Percentiles rank a stretch among this genome's conserved stretches.
Conservation (phyloP, 1,139 yeast genomes). For the Debaryomyces fabryi region DNA sequence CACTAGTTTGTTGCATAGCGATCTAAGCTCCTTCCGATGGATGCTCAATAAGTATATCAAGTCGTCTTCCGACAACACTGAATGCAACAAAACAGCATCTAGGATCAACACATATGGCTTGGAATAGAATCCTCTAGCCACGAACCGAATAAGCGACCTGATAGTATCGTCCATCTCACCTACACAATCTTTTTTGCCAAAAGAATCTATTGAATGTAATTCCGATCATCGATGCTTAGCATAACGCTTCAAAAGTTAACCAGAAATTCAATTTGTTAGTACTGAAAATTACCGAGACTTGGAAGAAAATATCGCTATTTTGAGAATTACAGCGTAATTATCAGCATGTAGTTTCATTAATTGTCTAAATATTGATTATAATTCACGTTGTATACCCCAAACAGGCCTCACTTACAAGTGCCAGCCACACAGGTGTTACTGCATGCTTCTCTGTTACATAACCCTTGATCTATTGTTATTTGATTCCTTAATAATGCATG, state of each 20-base stretch:
- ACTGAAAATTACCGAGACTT: neutral
- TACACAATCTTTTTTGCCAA: neutral
- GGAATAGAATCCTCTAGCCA: conserved; percentile 85
- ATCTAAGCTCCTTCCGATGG: conserved; percentile 83
- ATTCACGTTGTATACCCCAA: neutral
- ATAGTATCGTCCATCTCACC: conserved; percentile 45
- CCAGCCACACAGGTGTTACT: neutral
- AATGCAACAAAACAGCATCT: conserved; percentile 89
- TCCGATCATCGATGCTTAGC: neutral
- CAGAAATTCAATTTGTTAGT: neutral
- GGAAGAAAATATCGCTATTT: neutral
- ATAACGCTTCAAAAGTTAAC: neutral
- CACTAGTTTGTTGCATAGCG: conserved; percentile 75
- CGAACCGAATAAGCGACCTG: conserved; percentile 53
- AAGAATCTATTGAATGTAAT: neutral
- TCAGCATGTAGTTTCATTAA: neutral
- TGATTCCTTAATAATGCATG: neutral
- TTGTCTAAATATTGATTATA: neutral
- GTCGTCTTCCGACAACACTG: conserved; percentile 94
- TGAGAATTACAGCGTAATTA: neutral
- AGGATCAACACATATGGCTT: conserved; percentile 80
- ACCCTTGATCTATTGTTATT: neutral
- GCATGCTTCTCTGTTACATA: neutral
- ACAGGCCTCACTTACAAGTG: neutral
- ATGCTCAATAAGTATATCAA: conserved; percentile 77